phyloP scores from a whole-genome alignment of 2,329 filamentous ascomycete species.

The Botrytis elliptica region DNA sequence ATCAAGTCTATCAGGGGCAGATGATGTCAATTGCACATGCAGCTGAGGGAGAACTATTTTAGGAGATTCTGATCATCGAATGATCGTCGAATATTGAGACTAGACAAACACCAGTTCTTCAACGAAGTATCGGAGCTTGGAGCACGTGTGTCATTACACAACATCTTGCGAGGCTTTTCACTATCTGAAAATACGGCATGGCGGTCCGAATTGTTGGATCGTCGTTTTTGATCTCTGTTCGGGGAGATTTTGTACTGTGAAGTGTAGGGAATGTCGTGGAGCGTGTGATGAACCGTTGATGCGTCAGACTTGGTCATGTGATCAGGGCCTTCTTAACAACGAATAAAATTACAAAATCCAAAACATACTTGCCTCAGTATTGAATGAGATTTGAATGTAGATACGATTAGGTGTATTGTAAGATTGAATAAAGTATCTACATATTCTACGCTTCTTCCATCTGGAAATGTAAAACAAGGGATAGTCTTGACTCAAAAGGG shows the following conservation, averaged over 20 bases:
- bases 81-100: background rate
- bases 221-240: background rate
- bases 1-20: background rate
- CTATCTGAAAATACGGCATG: background rate
- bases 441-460: background rate
- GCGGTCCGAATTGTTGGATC: background rate
- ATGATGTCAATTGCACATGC: background rate
- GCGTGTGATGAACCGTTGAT: background rate
- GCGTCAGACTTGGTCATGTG: background rate
- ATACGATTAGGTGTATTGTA: background rate
- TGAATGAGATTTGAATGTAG: background rate
- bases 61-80: slow-evolving; percentile 1
- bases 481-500: background rate
- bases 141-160: background rate
- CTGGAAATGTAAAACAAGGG: background rate
- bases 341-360: background rate
- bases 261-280: background rate
- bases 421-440: background rate
- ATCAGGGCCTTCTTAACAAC: background rate
- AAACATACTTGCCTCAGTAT: background rate
- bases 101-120: background rate
- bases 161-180: background rate
- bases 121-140: background rate
- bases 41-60: background rate
- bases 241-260: background rate